These are phyloP conservation scores for Sarocladium strictum DNA, from an alignment of 2,329 filamentous ascomycete genomes.

Conservation along the genomic window DNA sequence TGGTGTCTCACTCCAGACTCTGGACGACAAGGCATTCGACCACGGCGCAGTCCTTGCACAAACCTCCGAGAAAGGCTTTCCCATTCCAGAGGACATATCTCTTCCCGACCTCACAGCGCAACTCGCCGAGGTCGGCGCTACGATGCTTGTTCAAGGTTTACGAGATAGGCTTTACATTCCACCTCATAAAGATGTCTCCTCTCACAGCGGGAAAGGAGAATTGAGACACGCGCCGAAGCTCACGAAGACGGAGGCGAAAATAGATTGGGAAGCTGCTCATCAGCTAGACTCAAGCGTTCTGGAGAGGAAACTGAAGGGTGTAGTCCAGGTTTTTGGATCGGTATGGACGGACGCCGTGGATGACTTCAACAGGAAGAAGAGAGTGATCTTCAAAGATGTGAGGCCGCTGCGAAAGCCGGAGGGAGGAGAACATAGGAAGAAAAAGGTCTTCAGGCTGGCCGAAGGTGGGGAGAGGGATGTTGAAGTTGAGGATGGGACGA, in stretches of 20 bases:
- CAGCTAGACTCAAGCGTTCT: conserved; percentile 15
- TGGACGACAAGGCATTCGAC: conserved; percentile 73
- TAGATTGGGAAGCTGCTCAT: conserved; percentile 54
- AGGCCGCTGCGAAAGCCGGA: background rate
- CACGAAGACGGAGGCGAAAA: conserved; percentile 52
- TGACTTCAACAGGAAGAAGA: background rate
- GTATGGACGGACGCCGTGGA: conserved; percentile 52
- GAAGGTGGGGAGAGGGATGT: background rate
- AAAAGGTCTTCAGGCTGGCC: background rate
- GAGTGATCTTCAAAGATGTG: conserved; percentile 4
- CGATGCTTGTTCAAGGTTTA: conserved; percentile 64
- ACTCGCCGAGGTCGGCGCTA: conserved; percentile 59
- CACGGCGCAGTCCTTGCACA: conserved; percentile 70
- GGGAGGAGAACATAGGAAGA: background rate
- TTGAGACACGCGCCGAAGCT: conserved; percentile 66
- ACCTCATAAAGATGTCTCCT: conserved; percentile 39
- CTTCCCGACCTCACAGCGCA: conserved; percentile 33
- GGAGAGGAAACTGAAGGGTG: conserved; percentile 27
- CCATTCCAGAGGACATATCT: conserved; percentile 38
- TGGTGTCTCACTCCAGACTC: conserved; percentile 81
- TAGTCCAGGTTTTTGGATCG: conserved; percentile 55
- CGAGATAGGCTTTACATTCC: conserved; percentile 57
- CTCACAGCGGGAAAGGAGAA: conserved; percentile 17
- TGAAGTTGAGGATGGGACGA: background rate
- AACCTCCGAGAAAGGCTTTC: conserved; percentile 52